Evolutionary conservation across 2,329 filamentous ascomycete species (phyloP).

Genomic region (Arthroderma sp.): DNA sequence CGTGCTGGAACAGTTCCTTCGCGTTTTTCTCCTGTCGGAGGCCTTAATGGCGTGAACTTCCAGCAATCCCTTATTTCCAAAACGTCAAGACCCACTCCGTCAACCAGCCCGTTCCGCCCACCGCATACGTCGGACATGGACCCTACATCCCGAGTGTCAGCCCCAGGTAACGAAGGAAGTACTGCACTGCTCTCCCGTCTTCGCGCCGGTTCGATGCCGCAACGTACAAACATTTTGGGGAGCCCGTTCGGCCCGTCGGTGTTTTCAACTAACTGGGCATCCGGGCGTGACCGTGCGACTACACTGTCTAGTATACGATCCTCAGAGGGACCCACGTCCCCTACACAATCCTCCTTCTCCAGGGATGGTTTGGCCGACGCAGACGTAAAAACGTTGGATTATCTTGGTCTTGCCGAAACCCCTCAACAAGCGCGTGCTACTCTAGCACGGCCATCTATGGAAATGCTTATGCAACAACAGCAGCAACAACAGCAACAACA

Average conservation of each 20-base stretch:
- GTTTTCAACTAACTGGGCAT: conserved; percentile 76
- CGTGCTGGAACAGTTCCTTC: conserved; percentile 94
- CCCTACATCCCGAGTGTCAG: conserved; percentile 26
- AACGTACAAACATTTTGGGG: conserved; percentile 57
- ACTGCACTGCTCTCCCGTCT: conserved; percentile 71
- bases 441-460: conserved; percentile 49
- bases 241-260: conserved; percentile 76
- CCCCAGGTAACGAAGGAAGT: conserved; percentile 40
- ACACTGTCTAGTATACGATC: conserved; percentile 86
- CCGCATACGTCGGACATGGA: conserved; percentile 28
- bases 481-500: conserved; percentile 37
- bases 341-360: conserved; percentile 73
- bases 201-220: conserved; percentile 86
- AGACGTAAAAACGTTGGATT: conserved; percentile 88
- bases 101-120: conserved; percentile 78
- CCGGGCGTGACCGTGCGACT: conserved; percentile 66
- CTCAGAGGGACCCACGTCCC: conserved; percentile 73
- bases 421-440: conserved; percentile 67
- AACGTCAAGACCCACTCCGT: conserved; percentile 71
- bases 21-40: conserved; percentile 67
- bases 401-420: conserved; percentile 86
- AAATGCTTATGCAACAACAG: conserved; percentile 37
- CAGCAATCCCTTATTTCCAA: conserved; percentile 54
- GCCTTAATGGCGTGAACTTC: conserved; percentile 43
- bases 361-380: conserved; percentile 72